These are phyloP conservation scores for Phytopythium boreale DNA, from an alignment of 352 stramenopile species.

Conservation along the genomic window DNA sequence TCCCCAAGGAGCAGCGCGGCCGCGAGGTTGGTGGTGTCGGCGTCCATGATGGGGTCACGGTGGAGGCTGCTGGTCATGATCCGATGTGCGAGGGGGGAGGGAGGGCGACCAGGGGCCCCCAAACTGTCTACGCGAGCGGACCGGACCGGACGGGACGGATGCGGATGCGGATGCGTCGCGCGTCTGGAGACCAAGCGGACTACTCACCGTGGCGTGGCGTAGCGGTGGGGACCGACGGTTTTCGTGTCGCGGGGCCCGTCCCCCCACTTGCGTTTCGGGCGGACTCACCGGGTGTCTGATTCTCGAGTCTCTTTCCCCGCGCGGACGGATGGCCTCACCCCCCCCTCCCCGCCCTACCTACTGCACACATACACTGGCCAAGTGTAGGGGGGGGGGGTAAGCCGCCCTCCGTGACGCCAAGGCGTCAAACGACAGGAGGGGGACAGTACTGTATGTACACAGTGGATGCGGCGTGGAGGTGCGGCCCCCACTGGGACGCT, in stretches of 20 bases:
- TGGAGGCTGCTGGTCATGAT: neutral
- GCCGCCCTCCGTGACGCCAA: neutral
- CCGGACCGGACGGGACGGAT: neutral
- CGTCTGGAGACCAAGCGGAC: neutral
- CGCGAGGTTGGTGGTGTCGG: neutral
- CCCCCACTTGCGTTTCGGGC: neutral
- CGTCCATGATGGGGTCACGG: neutral
- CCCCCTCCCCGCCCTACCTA: too few relatives aligned
- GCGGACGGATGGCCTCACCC: neutral
- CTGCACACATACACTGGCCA: neutral
- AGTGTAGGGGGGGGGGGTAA: neutral
- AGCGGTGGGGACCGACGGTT: too few relatives aligned
- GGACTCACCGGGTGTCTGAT: neutral
- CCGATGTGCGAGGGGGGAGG: neutral
- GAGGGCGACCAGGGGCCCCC: neutral
- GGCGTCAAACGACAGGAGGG: neutral
- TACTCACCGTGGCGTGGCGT: neutral
- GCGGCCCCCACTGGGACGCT: neutral
- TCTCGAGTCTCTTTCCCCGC: neutral
- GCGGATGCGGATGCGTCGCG: too few relatives aligned
- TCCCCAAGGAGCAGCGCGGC: neutral
- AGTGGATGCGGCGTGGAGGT: neutral
- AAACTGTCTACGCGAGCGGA: neutral
- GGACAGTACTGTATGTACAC: neutral
- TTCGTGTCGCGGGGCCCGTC: neutral